phyloP scores from a whole-genome alignment of 805 yeast genomes.

The Hagleromyces aurorensis region DNA sequence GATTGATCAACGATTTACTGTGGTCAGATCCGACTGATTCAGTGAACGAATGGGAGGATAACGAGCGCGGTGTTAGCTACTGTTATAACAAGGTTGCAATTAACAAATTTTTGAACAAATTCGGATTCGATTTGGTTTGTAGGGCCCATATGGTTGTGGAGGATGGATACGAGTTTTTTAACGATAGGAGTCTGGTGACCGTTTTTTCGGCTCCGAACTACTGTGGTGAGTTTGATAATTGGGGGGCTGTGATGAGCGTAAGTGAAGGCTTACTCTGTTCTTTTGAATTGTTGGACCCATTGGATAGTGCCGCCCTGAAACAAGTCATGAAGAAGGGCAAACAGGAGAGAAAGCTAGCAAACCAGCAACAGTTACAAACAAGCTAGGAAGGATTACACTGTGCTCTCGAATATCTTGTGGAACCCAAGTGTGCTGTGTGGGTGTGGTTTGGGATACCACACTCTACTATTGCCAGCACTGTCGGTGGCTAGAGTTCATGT shows the following conservation, averaged over 20 bases:
- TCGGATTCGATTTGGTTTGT: constrained; percentile 68
- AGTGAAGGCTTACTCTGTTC: constrained; percentile 87
- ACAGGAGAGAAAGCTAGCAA: constrained; percentile 69
- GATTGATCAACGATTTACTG: constrained; percentile 65
- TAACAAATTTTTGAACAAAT: constrained; percentile 55
- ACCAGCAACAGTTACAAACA: constrained; percentile 25
- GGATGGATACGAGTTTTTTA: constrained; percentile 80
- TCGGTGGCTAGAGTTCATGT: too few species aligned
- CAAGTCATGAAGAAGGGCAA: constrained; percentile 93
- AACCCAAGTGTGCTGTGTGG: too few species aligned
- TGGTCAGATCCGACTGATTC: constrained; percentile 76
- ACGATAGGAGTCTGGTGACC: constrained; percentile 65
- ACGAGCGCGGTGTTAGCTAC: constrained; percentile 77
- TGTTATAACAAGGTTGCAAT: constrained; percentile 69
- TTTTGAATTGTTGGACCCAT: constrained; percentile 87
- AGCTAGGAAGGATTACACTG: too few species aligned
- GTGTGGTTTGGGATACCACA: too few species aligned
- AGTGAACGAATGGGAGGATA: constrained; percentile 61
- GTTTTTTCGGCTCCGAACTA: constrained; percentile 77
- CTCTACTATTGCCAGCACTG: too few species aligned
- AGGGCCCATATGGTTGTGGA: constrained; percentile 89
- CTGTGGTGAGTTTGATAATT: constrained; percentile 52
- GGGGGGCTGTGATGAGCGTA: constrained; percentile 99
- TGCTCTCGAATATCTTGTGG: too few species aligned
- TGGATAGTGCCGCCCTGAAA: constrained; percentile 86